Percentiles rank a stretch among this genome's conserved stretches.
phyloP scores from a whole-genome alignment of 2,329 filamentous ascomycete species.

The Cercospora sp. region DNA sequence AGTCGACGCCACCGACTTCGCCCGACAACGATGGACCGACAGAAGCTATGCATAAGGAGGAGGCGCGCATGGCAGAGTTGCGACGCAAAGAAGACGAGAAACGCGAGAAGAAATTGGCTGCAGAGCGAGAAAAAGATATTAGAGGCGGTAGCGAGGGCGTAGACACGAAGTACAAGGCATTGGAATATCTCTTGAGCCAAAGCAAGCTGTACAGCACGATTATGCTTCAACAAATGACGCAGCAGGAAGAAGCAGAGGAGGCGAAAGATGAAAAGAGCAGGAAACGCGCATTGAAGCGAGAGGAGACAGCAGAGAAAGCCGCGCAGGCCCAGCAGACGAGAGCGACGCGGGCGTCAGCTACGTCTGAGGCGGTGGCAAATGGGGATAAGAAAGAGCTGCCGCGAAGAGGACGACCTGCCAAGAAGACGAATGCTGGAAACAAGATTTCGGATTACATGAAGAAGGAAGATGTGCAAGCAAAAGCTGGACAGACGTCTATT shows the following conservation, averaged over 20 bases:
- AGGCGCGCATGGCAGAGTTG: slow-evolving; percentile 46
- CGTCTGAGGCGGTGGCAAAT: slow-evolving; percentile 18
- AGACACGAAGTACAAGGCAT: slow-evolving; percentile 53
- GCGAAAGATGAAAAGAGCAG: slow-evolving; percentile 48
- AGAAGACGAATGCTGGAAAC: slow-evolving; percentile 36
- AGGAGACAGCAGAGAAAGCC: slow-evolving; percentile 49
- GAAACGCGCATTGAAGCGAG: slow-evolving; percentile 48
- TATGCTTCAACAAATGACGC: slow-evolving; percentile 55
- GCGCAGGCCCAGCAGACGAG: slow-evolving; percentile 50
- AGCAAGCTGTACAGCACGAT: slow-evolving; percentile 55
- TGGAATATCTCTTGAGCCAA: slow-evolving; percentile 55
- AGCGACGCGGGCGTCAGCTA: slow-evolving; percentile 44
- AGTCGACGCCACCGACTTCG: slow-evolving; percentile 40
- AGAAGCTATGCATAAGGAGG: slow-evolving; percentile 48
- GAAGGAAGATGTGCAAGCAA: slow-evolving; percentile 57
- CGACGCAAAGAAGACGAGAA: slow-evolving; percentile 49
- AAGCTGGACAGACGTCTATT: slow-evolving; percentile 55
- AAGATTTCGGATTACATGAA: slow-evolving; percentile 63
- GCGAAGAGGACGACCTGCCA: slow-evolving; percentile 39
- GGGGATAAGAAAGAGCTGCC: slow-evolving; percentile 30
- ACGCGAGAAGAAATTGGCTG: slow-evolving; percentile 46
- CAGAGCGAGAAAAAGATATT: slow-evolving; percentile 49
- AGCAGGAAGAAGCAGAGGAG: slow-evolving; percentile 51
- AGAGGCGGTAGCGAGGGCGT: slow-evolving; percentile 48
- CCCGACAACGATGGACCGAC: slow-evolving; percentile 39